These are phyloP conservation scores for Rhizopogon vinicolor DNA, from an alignment of 768 basidiomycete species.

Conservation along the genomic window DNA sequence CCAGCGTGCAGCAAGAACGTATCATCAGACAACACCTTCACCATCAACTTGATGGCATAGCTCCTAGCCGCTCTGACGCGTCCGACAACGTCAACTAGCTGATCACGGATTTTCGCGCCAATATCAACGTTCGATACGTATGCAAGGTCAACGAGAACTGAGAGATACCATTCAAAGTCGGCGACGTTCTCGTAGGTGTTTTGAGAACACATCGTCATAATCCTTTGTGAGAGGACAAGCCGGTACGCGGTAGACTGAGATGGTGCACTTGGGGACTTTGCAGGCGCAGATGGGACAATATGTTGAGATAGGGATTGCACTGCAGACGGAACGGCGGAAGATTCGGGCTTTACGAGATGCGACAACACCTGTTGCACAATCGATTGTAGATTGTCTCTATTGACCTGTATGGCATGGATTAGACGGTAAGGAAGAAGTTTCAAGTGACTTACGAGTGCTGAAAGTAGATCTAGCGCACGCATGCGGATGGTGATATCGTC, in stretches of 20 bases:
- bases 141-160: constrained; percentile 87
- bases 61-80: constrained; percentile 72
- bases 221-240: constrained; percentile 71
- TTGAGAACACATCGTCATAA: constrained; percentile 82
- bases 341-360: constrained; percentile 67
- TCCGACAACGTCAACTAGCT: constrained; percentile 82
- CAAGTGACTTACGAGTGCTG: constrained; percentile 70
- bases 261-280: constrained; percentile 41
- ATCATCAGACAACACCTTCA: constrained; percentile 76
- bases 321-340: constrained; percentile 54
- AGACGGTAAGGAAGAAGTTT: not conserved
- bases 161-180: constrained; percentile 98
- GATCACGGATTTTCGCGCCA: constrained; percentile 73
- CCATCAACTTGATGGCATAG: constrained; percentile 83
- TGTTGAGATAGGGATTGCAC: constrained; percentile 49
- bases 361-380: constrained; percentile 88
- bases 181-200: constrained; percentile 82
- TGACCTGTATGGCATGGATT: constrained; percentile 50
- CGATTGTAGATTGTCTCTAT: constrained; percentile 77
- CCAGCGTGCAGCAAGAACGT: constrained; percentile 60
- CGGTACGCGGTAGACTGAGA: constrained; percentile 83
- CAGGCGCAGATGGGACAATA: constrained; percentile 35
- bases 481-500: constrained; percentile 94
- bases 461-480: constrained; percentile 90
- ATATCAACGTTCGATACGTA: constrained; percentile 82